Base-by-base conservation (phyloP, 192 early-diverging fungal species). In the Gaertneriomyces sp. region DNA sequence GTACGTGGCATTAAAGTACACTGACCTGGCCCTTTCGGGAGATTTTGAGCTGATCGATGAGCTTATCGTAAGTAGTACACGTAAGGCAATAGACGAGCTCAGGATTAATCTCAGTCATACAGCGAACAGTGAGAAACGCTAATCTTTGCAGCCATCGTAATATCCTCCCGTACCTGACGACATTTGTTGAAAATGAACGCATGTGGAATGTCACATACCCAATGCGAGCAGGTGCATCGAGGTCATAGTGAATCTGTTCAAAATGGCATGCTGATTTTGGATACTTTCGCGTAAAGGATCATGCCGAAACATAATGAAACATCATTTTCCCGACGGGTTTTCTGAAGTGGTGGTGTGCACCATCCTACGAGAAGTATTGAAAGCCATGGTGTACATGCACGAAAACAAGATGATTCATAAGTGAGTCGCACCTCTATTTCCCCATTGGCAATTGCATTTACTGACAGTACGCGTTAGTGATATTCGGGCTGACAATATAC, bases 341-440 rank as follows among this genome's bases (percentile, higher is more conserved):
- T 38, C 40, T 16, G 83, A 85, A 61, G 38, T 49, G 19, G 68
- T 73, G 25, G 81, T 83, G 5, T 81, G 81, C 20, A 79, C 81
- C 9, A 78, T 86, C 47, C 45, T 87, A 25, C 68, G 66, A 33
- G 79, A 85, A 59, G 74, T 87, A 4, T 68, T 87, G 6, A 63
- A 73, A 45, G 85, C 72, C 6, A 57, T 87, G 20, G n/a, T 46
- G 4, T 85, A 87, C 64, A 52, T 87, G 59, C 85, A 85, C 68
- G 76, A 77, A 5, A 82, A 81, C 56, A 62, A 71, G 40, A 74
- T 87, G 74, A 81, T 87, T 47, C 85, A 87, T 65, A 87, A 87
- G 81, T 84, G 44, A 25, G 64, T 56, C 41, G 12, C 1, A 49
- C 0, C 17, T 0, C 12, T 49, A 17, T 49, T 49, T 49, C 2